phyloP scores from a whole-genome alignment of 78 protist genomes.

The Dictyostelium capitatum region DNA sequence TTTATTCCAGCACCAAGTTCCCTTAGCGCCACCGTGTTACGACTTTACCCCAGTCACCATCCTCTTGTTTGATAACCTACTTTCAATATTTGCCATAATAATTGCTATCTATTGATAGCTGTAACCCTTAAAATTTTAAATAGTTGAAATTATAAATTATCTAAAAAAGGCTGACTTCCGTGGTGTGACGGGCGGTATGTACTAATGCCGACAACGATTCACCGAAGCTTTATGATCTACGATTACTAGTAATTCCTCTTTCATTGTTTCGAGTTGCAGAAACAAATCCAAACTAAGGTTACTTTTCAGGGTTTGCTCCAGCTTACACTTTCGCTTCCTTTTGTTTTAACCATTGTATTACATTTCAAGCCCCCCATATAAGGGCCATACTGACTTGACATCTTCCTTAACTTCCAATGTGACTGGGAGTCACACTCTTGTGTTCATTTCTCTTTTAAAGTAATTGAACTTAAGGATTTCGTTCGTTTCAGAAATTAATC shows the following conservation, averaged over 20 bases:
- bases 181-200: conserved; percentile 83
- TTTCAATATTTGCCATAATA: background rate
- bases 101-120: background rate
- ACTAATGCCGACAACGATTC: conserved; percentile 75
- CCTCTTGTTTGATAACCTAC: conserved; percentile 21
- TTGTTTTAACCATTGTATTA: no score
- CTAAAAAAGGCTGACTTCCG: conserved; percentile 44
- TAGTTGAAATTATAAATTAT: background rate
- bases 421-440: background rate
- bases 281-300: conserved; percentile 64
- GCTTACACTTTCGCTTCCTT: no score
- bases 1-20: conserved; percentile 64
- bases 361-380: conserved; percentile 29
- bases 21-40: conserved; percentile 79
- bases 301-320: background rate
- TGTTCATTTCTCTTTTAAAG: conserved; percentile 5
- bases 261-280: conserved; percentile 77
- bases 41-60: conserved; percentile 72
- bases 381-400: conserved; percentile 82
- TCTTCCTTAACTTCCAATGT: conserved; percentile 55
- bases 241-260: conserved; percentile 81
- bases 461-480: conserved; percentile 37
- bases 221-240: conserved; percentile 73
- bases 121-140: background rate
- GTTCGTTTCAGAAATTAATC: conserved; percentile 47